Conservation (phyloP, 768 basidiomycete genomes). For the Rhodosporidiobolus odoratus region DNA sequence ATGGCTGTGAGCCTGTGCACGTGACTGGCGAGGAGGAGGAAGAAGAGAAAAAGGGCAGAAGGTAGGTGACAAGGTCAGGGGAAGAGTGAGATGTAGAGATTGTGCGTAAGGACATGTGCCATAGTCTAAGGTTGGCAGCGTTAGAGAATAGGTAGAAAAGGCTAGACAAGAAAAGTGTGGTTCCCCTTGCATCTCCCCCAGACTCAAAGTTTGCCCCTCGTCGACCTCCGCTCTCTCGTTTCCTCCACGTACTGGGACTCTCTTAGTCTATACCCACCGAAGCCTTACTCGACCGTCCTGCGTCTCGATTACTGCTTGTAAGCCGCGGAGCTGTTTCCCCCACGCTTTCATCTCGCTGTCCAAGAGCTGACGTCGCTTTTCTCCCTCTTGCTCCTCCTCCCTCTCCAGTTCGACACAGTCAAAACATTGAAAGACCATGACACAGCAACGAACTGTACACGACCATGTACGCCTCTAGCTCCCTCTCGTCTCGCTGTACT, state of each 20-base stretch:
- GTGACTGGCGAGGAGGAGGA: background rate
- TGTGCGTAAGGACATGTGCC: too few species aligned
- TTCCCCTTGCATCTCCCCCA: background rate
- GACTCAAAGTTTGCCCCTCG: background rate
- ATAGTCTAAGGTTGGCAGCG: too few species aligned
- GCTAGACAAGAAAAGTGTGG: background rate
- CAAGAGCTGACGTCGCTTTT: background rate
- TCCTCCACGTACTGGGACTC: too few species aligned
- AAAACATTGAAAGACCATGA: background rate
- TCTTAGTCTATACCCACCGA: too few species aligned
- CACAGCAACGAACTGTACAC: slow-evolving; percentile 23
- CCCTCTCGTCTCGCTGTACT: background rate
- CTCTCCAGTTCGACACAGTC: background rate
- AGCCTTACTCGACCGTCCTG: too few species aligned
- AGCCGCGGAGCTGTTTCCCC: too few species aligned
- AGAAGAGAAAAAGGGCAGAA: background rate
- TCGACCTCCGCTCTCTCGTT: background rate
- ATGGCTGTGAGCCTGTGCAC: background rate
- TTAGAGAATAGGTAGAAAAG: too few species aligned
- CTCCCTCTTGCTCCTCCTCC: background rate
- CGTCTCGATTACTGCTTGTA: too few species aligned
- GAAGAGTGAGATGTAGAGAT: too few species aligned
- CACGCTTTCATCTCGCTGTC: too few species aligned
- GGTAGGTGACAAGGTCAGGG: background rate
- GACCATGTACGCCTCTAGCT: slow-evolving; percentile 14